Base-by-base conservation (phyloP, 164 flowering plant genomes). In the Hamamelis virginiana region DNA sequence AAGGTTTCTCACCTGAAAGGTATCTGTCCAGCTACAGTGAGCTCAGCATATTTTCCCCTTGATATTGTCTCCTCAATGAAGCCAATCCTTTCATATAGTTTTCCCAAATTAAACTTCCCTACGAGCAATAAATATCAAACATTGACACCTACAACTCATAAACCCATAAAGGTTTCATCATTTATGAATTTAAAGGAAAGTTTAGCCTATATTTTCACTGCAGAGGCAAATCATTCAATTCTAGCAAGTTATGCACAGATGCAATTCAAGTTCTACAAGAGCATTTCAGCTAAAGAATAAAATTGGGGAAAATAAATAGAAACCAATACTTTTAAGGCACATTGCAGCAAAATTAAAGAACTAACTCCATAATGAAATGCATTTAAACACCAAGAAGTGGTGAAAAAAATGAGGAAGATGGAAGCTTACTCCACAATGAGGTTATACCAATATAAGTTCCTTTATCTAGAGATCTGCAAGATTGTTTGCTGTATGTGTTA, bases 41-140 rank as follows among this genome's bases (percentile, higher is more conserved):
- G 86, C 83, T 95, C 98, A 48, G 97, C 96, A 81, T 47, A 95
- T 82, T 62, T 92, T 62, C 98, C 97, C 71, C 98, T 85, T 53
- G 98, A 91, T 78, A 92, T 92, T 59, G 80, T 82, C 82, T 95
- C 97, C 81, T 92, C 92, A 70, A 87, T 94, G 86, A 94, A 89
- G 69, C 98, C 97, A 78, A 91, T 88, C 72, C 78, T 87, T 74
- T 89, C 97, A 80, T 95, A 92, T 13, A 95, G 77, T 66, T 83
- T 85, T 10, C 79, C 87, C 80, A 92, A 75, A 76, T 78, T 91
- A 62, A 89, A 86, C 81, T 86, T 94, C 41, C 89, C 98, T 94
- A 65, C 41, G 71, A 67, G 15, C 52, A 65, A 62, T 15, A 51
- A 59, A 27, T 44, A 52, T 1, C 45, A 71, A 33, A 9, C 33